These are phyloP conservation scores for Microbotryomycetes sp. DNA, from an alignment of 1,284 basidiomycete species.

Conservation along the genomic window DNA sequence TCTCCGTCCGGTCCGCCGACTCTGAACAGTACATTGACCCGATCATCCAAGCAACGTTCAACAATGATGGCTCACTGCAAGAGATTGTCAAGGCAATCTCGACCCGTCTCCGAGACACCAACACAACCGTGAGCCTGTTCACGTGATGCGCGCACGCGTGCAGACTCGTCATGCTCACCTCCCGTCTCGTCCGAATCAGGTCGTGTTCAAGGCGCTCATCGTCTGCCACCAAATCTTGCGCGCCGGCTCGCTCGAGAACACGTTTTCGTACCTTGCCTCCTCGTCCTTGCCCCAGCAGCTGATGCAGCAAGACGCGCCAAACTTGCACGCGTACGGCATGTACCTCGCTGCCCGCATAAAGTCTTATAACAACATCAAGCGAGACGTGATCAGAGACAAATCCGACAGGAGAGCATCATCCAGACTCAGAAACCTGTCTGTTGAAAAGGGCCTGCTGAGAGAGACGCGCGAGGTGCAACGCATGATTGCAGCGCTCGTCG, in stretches of 20 bases:
- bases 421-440: conserved; percentile 81
- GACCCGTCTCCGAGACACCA: conserved; percentile 77
- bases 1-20: no score
- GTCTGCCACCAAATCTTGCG: conserved; percentile 93
- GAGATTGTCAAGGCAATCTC: conserved; percentile 85
- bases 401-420: conserved; percentile 49
- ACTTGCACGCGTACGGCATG: conserved; percentile 74
- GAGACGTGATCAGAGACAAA: conserved; percentile 85
- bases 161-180: background rate
- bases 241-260: conserved; percentile 83
- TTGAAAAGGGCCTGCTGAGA: conserved; percentile 88
- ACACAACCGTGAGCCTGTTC: conserved; percentile 61
- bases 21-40: conserved; percentile 63
- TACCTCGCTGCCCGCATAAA: conserved; percentile 86
- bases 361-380: conserved; percentile 83
- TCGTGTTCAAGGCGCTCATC: conserved; percentile 93
- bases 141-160: background rate
- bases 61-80: conserved; percentile 79
- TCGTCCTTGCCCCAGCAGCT: conserved; percentile 15
- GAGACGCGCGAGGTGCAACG: conserved; percentile 87
- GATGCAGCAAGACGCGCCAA: conserved; percentile 59
- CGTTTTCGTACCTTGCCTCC: conserved; percentile 47
- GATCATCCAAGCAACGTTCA: conserved; percentile 89
- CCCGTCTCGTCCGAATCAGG: conserved; percentile 46
- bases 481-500: conserved; percentile 77